Conservation (phyloP, 371 early-diverging fungal genomes). For the Mortierella sp. region DNA sequence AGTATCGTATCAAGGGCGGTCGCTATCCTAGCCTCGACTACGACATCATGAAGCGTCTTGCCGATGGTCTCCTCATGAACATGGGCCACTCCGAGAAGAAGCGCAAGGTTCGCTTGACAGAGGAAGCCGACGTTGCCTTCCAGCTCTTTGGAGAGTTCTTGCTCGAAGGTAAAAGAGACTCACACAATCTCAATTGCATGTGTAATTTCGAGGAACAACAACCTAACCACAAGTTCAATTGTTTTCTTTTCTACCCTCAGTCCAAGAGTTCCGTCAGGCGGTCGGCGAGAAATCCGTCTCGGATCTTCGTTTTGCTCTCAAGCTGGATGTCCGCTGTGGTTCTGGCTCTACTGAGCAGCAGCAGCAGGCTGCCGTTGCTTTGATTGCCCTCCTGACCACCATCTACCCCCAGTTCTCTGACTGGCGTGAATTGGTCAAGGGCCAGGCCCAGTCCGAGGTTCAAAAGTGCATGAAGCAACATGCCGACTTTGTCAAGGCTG, state of each 20-base stretch:
- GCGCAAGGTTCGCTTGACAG: constrained; percentile 75
- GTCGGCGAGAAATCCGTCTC: constrained; percentile 81
- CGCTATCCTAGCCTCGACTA: constrained; percentile 85
- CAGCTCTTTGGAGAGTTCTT: constrained; percentile 94
- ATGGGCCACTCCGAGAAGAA: constrained; percentile 77
- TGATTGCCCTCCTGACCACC: constrained; percentile 78
- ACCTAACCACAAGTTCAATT: not conserved
- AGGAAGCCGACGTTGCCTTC: constrained; percentile 90
- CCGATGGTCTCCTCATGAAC: constrained; percentile 86
- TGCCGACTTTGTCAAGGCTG: constrained; percentile 59
- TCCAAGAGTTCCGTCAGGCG: constrained; percentile 81
- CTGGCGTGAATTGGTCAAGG: constrained; percentile 91
- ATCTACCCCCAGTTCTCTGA: constrained; percentile 81
- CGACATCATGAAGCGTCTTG: constrained; percentile 86
- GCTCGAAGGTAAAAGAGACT: constrained; percentile 72
- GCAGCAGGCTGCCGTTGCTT: constrained; percentile 77
- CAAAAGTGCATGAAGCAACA: constrained; percentile 72
- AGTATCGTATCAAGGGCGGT: constrained; percentile 89
- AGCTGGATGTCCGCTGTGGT: constrained; percentile 86
- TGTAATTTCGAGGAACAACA: not conserved
- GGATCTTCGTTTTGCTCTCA: constrained; percentile 84
- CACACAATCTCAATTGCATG: not conserved
- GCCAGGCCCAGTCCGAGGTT: constrained; percentile 80
- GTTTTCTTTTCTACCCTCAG: constrained; percentile 23
- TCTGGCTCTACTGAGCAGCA: constrained; percentile 79